These are phyloP conservation scores for Cornus kousa DNA, from an alignment of 148 eudicot species.

Conservation along the genomic window DNA sequence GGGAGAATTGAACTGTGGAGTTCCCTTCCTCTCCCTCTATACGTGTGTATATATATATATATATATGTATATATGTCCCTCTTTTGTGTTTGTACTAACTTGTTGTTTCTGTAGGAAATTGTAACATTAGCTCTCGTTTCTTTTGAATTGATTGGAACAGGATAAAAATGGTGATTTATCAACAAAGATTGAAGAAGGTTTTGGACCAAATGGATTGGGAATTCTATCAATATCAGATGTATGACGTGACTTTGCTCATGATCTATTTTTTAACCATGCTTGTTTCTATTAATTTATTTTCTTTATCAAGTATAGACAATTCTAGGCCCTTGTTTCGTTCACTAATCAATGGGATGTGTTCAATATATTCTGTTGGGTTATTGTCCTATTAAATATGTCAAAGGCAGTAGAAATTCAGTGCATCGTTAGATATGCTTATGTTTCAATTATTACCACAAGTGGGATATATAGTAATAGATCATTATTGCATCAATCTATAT, in stretches of 20 bases:
- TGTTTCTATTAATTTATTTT: no score
- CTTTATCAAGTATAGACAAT: neutral
- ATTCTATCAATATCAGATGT: slow-evolving; percentile 74
- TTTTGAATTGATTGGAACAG: slow-evolving; percentile 17
- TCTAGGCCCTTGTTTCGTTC: neutral
- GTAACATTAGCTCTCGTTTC: no score
- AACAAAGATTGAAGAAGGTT: slow-evolving; percentile 72
- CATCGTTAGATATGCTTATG: neutral
- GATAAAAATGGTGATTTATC: slow-evolving; percentile 64
- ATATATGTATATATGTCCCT: no score
- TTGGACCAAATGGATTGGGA: slow-evolving; percentile 87
- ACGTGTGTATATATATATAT: no score
- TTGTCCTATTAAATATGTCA: no score
- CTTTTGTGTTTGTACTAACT: neutral
- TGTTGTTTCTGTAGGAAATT: no score
- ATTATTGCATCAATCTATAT: no score
- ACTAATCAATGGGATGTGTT: no score
- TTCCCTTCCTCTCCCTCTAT: no score
- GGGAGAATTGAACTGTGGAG: neutral
- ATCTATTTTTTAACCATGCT: neutral
- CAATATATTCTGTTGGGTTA: no score
- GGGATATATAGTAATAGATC: no score
- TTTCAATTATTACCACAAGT: neutral
- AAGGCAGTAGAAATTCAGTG: no score
- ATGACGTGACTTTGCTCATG: slow-evolving; percentile 19